A percentile compares a stretch with the other conserved stretches of the same genome.
Evolutionary conservation across 2,329 filamentous ascomycete genomes (phyloP).

Genomic region (Blumeriella jaapii): DNA sequence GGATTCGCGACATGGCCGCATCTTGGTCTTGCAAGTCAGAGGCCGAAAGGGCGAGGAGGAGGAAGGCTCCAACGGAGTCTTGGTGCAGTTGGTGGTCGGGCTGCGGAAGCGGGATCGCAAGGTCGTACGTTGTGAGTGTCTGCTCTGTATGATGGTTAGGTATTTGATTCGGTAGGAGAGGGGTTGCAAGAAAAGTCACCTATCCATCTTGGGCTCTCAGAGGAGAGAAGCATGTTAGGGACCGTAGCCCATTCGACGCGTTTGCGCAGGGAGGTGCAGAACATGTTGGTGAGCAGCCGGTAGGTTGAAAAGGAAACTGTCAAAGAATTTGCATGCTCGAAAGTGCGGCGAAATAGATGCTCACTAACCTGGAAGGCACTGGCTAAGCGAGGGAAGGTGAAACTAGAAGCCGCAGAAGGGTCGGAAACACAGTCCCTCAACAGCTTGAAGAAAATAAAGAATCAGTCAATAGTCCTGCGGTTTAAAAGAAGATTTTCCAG

Average conservation of each 20-base stretch:
- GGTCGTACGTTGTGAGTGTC: constrained; percentile 22
- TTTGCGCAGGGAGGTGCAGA: constrained; percentile 25
- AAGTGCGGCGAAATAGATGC: no score
- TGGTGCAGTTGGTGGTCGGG: constrained; percentile 6
- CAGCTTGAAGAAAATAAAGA: no score
- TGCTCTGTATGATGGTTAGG: constrained; percentile 15
- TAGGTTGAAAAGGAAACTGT: no score
- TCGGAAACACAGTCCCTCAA: no score
- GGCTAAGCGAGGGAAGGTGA: no score
- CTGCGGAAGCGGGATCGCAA: constrained; percentile 20
- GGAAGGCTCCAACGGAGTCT: constrained; percentile 14
- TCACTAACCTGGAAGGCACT: no score
- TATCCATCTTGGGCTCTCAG: constrained; percentile 22
- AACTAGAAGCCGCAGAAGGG: no score
- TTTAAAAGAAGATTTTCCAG: no score
- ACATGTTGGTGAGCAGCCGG: no score
- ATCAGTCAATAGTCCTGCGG: no score
- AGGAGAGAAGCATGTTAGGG: constrained; percentile 19
- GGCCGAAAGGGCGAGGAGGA: constrained; percentile 23
- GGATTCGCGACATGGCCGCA: constrained; percentile 20
- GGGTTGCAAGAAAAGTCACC: constrained; percentile 13
- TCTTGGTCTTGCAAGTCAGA: constrained; percentile 13
- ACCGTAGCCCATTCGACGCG: constrained; percentile 23
- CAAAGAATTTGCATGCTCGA: no score
- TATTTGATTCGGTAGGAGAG: not conserved